Conservation (phyloP, 2,329 filamentous ascomycete genomes). For the Xylaria sp. region DNA sequence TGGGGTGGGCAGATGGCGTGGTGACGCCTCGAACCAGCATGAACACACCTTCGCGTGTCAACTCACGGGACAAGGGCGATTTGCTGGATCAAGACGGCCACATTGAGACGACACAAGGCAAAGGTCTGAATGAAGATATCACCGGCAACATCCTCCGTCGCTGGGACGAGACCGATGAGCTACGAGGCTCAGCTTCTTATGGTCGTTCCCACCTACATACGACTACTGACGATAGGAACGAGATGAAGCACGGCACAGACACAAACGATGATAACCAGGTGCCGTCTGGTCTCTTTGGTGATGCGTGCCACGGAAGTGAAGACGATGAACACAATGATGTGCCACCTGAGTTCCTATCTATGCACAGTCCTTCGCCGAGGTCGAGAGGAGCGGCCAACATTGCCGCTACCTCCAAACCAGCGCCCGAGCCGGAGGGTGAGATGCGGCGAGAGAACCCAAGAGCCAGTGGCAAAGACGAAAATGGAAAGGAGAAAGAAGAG, state of each 20-base stretch:
- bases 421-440: not conserved
- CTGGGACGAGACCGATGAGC: constrained; percentile 40
- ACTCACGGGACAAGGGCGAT: constrained; percentile 2
- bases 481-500: not conserved
- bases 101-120: constrained; percentile 11
- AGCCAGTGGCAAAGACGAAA: not conserved
- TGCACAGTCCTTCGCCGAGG: constrained; percentile 43
- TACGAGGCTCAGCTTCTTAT: constrained; percentile 44
- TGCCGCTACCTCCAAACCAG: not conserved
- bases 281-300: constrained; percentile 26
- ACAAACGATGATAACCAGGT: constrained; percentile 30
- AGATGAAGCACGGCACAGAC: not conserved
- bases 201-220: not conserved
- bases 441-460: not conserved
- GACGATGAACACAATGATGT: constrained; percentile 38
- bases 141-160: constrained; percentile 44
- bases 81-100: constrained; percentile 25
- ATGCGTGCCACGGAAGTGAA: constrained; percentile 26
- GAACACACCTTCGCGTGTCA: not conserved
- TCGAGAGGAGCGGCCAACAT: constrained; percentile 4
- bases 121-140: constrained; percentile 35
- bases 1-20: constrained; percentile 38
- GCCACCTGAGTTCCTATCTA: constrained; percentile 52
- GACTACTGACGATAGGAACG: not conserved
- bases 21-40: constrained; percentile 19